These are phyloP conservation scores for Lotmaria passim DNA, from an alignment of 208 protist species.

Conservation along the genomic window DNA sequence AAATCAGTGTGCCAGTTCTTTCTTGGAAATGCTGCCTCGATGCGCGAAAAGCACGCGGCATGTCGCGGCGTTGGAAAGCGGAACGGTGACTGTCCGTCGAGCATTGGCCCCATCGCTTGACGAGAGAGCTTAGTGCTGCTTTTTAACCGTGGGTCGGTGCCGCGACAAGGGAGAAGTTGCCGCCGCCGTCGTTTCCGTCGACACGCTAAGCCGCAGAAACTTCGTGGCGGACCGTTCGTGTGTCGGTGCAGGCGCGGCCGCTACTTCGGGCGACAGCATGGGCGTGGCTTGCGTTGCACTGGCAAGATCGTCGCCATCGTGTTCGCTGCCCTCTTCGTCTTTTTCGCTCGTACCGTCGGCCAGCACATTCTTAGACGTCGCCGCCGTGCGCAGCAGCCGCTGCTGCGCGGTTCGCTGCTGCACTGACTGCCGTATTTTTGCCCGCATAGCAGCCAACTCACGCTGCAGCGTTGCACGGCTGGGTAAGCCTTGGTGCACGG, in stretches of 20 bases:
- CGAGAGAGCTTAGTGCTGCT: constrained; percentile 6
- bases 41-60: constrained; percentile 30
- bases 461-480: constrained; percentile 15
- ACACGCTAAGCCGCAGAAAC: background rate
- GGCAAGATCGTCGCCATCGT: background rate
- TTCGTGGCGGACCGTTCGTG: background rate
- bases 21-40: background rate
- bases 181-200: background rate
- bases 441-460: constrained; percentile 37
- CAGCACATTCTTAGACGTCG: background rate
- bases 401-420: constrained; percentile 44
- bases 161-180: background rate
- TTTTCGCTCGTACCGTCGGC: background rate
- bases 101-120: background rate
- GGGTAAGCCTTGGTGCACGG: constrained; percentile 23
- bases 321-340: background rate
- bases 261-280: background rate
- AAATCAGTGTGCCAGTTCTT: no score
- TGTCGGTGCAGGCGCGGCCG: background rate
- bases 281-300: background rate
- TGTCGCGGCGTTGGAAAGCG: constrained; percentile 31
- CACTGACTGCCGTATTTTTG: constrained; percentile 45
- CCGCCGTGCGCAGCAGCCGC: constrained; percentile 22
- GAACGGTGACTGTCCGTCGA: constrained; percentile 34
- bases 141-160: background rate